phyloP scores from a whole-genome alignment of 441 rosid species.

The Euphorbia celastroides region DNA sequence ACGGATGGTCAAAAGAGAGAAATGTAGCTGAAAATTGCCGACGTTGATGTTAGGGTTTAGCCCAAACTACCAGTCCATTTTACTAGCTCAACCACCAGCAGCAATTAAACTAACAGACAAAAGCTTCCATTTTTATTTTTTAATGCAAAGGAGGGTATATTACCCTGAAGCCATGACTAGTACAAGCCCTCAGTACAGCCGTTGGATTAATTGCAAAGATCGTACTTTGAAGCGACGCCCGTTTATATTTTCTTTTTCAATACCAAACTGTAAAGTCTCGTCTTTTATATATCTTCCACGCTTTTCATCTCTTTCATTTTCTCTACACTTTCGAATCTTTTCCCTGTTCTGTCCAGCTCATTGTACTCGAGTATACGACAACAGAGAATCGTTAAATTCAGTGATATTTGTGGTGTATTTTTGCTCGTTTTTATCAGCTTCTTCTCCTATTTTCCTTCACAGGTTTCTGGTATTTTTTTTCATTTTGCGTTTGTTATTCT shows the following conservation, averaged over 20 bases:
- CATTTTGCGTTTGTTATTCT: neutral
- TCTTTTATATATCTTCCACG: slow-evolving; percentile 2
- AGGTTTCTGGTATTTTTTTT: neutral
- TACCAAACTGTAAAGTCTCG: neutral
- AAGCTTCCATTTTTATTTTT: neutral
- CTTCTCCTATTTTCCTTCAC: neutral
- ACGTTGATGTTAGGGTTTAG: slow-evolving; percentile 9
- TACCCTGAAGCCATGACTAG: neutral
- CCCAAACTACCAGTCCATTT: slow-evolving; percentile 17
- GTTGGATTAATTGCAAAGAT: neutral
- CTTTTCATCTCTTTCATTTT: neutral
- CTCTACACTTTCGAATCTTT: neutral
- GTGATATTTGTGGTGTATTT: neutral
- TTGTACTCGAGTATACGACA: neutral
- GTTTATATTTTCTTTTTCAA: neutral
- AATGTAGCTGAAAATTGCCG: neutral
- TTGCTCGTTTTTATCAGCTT: neutral
- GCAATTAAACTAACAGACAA: neutral
- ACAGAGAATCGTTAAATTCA: neutral
- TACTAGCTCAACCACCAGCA: neutral
- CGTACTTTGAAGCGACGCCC: neutral
- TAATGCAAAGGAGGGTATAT: neutral
- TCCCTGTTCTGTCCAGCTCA: neutral
- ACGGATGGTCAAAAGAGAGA: neutral
- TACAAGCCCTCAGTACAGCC: neutral